phyloP scores from a whole-genome alignment of 768 basidiomycete species.

The Infundibulicybe gibba region DNA sequence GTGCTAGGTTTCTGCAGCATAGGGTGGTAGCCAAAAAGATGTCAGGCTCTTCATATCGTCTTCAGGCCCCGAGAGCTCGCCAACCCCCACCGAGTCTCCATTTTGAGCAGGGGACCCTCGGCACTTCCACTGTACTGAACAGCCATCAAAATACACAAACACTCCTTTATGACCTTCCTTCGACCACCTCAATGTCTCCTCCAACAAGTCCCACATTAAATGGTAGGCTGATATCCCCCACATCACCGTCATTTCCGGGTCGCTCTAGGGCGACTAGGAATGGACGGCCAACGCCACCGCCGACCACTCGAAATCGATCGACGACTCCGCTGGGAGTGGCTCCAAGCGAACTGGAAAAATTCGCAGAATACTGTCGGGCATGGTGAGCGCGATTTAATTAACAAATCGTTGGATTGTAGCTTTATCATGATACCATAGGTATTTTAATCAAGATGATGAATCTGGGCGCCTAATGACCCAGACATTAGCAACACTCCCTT shows the following conservation, averaged over 20 bases:
- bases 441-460: conserved; percentile 77
- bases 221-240: conserved; percentile 43
- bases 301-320: conserved; percentile 58
- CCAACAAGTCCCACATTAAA: conserved; percentile 50
- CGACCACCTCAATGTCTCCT: conserved; percentile 53
- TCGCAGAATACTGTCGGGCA: conserved; percentile 72
- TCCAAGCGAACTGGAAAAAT: conserved; percentile 70
- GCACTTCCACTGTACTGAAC: conserved; percentile 39
- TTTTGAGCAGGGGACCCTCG: conserved; percentile 43
- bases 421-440: conserved; percentile 45
- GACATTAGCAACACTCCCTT: conserved; percentile 72
- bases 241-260: conserved; percentile 51
- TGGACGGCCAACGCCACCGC: conserved; percentile 56
- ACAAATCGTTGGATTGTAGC: neutral
- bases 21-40: conserved; percentile 23
- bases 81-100: conserved; percentile 61
- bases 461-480: conserved; percentile 80
- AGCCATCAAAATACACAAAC: conserved; percentile 49
- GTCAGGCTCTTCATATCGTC: conserved; percentile 54
- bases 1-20: no score
- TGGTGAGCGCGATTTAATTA: conserved; percentile 46
- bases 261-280: conserved; percentile 47
- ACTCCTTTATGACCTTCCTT: conserved; percentile 75
- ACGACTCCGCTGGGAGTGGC: conserved; percentile 65
- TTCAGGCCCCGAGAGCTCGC: conserved; percentile 61